phyloP scores from a whole-genome alignment of 208 protist species.

The Ichthyophonus hoferi region DNA sequence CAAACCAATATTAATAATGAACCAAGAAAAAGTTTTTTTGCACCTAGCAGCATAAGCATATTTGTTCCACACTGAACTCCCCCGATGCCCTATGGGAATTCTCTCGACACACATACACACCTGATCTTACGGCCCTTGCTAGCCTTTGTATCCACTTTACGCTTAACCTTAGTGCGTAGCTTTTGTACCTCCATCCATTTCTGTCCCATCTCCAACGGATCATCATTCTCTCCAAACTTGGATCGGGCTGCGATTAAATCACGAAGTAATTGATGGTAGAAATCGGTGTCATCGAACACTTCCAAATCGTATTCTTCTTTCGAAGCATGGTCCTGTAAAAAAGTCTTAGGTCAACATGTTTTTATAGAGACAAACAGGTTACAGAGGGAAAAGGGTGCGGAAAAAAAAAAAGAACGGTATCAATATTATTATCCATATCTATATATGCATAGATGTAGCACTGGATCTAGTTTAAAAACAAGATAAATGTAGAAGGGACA shows the following conservation, averaged over 20 bases:
- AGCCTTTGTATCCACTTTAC: constrained; percentile 34
- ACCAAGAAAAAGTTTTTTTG: too few species aligned
- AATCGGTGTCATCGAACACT: constrained; percentile 52
- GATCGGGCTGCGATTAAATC: constrained; percentile 30
- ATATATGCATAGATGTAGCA: too few species aligned
- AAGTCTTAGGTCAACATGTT: too few species aligned
- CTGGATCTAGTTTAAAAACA: too few species aligned
- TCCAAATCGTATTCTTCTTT: constrained; percentile 47
- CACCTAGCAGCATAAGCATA: too few species aligned
- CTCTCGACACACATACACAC: neutral
- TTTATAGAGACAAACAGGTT: too few species aligned
- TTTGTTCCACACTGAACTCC: too few species aligned
- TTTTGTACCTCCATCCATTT: constrained; percentile 36
- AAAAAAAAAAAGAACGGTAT: too few species aligned
- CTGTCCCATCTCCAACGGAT: constrained; percentile 13
- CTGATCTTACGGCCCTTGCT: constrained; percentile 36
- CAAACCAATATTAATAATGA: too few species aligned
- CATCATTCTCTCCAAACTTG: constrained; percentile 3
- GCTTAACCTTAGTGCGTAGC: constrained; percentile 31
- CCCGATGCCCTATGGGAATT: too few species aligned
- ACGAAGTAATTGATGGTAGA: constrained; percentile 50
- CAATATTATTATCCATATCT: neutral
- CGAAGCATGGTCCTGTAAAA: neutral
- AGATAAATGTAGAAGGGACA: too few species aligned
- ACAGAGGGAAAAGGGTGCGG: too few species aligned